A percentile compares a stretch with the other conserved stretches of the same genome.
These are phyloP conservation scores for Talaromyces atroroseus DNA, from an alignment of 2,329 filamentous ascomycete species.

Conservation along the genomic window DNA sequence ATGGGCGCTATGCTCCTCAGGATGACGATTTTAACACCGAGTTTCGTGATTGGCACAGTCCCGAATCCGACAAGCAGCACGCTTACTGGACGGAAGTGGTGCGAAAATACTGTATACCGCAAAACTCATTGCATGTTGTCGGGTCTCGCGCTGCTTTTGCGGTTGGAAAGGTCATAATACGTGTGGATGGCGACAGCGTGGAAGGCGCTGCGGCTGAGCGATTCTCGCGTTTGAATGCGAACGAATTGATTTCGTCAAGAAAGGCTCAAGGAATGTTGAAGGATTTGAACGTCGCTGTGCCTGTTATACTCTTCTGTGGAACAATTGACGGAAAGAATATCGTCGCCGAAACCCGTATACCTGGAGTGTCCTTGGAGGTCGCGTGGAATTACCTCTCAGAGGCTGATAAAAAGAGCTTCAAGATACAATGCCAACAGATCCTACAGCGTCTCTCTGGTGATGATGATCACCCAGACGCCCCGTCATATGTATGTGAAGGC, in stretches of 20 bases:
- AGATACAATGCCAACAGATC: constrained; percentile 33
- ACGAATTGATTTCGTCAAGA: constrained; percentile 31
- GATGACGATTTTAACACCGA: constrained; percentile 32
- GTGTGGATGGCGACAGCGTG: constrained; percentile 28
- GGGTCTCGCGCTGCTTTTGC: constrained; percentile 31
- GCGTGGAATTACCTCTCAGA: constrained; percentile 34
- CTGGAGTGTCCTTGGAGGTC: constrained; percentile 35
- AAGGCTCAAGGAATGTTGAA: constrained; percentile 30
- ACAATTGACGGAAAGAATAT: constrained; percentile 35
- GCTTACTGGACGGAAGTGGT: constrained; percentile 34
- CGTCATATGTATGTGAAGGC: constrained; percentile 30
- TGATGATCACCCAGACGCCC: constrained; percentile 22
- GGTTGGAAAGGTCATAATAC: constrained; percentile 32
- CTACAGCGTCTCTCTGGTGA: constrained; percentile 23
- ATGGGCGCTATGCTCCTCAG: constrained; percentile 30
- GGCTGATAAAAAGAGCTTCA: constrained; percentile 29
- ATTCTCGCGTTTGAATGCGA: constrained; percentile 32
- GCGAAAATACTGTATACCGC: constrained; percentile 25
- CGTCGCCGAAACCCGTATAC: constrained; percentile 36
- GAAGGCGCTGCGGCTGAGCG: constrained; percentile 24
- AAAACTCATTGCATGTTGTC: constrained; percentile 27
- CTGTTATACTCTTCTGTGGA: constrained; percentile 33
- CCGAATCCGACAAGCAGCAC: constrained; percentile 20
- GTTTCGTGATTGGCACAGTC: constrained; percentile 28
- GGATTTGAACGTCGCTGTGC: constrained; percentile 29